phyloP scores from a whole-genome alignment of 2,329 filamentous ascomycete genomes.

The Hypoxylon sp. region DNA sequence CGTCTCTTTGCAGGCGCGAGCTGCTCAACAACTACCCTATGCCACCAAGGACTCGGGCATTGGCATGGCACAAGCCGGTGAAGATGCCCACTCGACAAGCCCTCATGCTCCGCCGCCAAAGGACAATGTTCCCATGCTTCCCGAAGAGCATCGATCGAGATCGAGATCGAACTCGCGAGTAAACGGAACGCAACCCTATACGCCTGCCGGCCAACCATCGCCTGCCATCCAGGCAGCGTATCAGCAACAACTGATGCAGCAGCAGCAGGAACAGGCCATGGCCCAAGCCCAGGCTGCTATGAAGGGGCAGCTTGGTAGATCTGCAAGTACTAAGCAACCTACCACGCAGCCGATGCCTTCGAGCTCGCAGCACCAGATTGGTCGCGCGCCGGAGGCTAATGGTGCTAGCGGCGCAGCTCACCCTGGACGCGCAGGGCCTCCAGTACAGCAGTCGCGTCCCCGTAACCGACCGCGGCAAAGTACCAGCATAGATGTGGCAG shows the following conservation, averaged over 20 bases:
- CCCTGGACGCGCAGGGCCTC: conserved; percentile 57
- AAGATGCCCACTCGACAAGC: conserved; percentile 65
- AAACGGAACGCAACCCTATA: conserved; percentile 67
- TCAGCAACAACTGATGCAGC: conserved; percentile 77
- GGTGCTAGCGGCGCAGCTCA: conserved; percentile 49
- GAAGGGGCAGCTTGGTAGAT: conserved; percentile 77
- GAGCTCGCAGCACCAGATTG: conserved; percentile 64
- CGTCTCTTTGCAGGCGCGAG: conserved; percentile 70
- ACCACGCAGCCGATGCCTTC: conserved; percentile 65
- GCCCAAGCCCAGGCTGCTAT: conserved; percentile 84
- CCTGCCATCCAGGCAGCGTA: conserved; percentile 64
- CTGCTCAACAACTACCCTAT: conserved; percentile 70
- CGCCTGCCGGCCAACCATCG: conserved; percentile 61
- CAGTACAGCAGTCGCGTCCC: conserved; percentile 72
- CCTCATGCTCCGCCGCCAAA: conserved; percentile 64
- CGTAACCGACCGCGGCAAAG: conserved; percentile 85
- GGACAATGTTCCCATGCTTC: conserved; percentile 72
- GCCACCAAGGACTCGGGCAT: conserved; percentile 74
- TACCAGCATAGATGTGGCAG: conserved; percentile 84
- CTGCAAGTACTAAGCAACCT: conserved; percentile 78
- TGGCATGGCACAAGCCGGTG: conserved; percentile 70
- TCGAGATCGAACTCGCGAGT: conserved; percentile 77
- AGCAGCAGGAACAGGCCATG: conserved; percentile 90
- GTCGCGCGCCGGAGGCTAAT: conserved; percentile 52
- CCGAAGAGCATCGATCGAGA: conserved; percentile 76